Evolutionary conservation across 805 yeast genomes (phyloP).

Genomic region (Wickerhamiella shivajii): DNA sequence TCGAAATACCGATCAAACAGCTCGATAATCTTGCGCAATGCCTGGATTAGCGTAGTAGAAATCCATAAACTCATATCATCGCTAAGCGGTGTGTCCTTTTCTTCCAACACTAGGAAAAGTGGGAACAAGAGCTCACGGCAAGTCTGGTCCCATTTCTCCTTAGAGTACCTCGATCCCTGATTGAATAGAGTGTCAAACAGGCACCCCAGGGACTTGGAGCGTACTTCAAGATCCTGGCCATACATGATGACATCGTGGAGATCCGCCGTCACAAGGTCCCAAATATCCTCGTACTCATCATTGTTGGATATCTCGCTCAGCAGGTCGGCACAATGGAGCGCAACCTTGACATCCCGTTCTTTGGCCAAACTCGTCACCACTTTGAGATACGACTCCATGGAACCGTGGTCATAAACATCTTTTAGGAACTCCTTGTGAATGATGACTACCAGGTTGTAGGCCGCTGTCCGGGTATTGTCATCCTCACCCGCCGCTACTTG

Average conservation of each 20-base stretch:
- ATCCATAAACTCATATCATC: slow-evolving; percentile 93
- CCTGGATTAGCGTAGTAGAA: slow-evolving; percentile 91
- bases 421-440: slow-evolving; percentile 49
- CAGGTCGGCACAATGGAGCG: slow-evolving; percentile 67
- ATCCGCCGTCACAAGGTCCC: slow-evolving; percentile 42
- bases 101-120: slow-evolving; percentile 74
- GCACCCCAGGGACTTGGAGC: slow-evolving; percentile 72
- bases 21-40: slow-evolving; percentile 73
- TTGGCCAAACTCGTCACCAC: slow-evolving; percentile 73
- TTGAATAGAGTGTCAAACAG: slow-evolving; percentile 70
- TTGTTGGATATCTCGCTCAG: slow-evolving; percentile 33
- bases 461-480: slow-evolving; percentile 40
- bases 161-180: slow-evolving; percentile 63
- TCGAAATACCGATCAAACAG: slow-evolving; percentile 73
- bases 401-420: slow-evolving; percentile 48
- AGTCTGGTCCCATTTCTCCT: slow-evolving; percentile 67
- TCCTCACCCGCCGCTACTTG: slow-evolving; percentile 45
- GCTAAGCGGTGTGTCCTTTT: slow-evolving; percentile 49
- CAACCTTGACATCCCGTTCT: slow-evolving; percentile 59
- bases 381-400: slow-evolving; percentile 42
- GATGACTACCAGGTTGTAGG: slow-evolving; percentile 47
- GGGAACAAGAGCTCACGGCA: slow-evolving; percentile 77
- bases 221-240: slow-evolving; percentile 85
- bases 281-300: slow-evolving; percentile 13
- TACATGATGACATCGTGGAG: slow-evolving; percentile 84